Base-by-base conservation (phyloP, 176 grass and related monocot species). In the Bothriochloa decipiens region DNA sequence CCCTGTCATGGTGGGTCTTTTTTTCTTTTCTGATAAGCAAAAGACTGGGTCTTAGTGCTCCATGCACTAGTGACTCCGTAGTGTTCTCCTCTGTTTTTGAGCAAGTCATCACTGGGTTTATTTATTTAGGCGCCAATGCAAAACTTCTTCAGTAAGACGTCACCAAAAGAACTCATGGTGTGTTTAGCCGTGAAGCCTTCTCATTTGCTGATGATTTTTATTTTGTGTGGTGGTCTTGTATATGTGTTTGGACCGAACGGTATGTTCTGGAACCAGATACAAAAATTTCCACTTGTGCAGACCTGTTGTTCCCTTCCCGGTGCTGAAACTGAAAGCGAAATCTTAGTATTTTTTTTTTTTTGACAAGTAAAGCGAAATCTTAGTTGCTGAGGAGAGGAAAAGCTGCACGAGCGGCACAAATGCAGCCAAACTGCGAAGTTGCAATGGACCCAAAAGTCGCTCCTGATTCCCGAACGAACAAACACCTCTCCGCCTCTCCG, bases 121-220 rank as follows among this genome's bases (percentile, higher is more conserved):
- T 46, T 42, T 45, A 49, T 15, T 52, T 72, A 63, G 29, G 69
- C 29, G 11, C 11, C 39, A 47, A 49, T 29, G 43, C 43, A 42
- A 32, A 32, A 14, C 68, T 49, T 49, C 42, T 83, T 71, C 57
- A 74, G 39, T 47, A 60, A 72, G 53, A 72, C 45, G 10, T 47
- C 68, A 20, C 33, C 12, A 47, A 69, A 33, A 58, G 57, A 53
- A 53, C 16, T 74, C 68, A 23, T 81, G 43, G 11, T 41, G 65
- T 45, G 2, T 70, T 40, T 17, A 58, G 15, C 20, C 4, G 23
- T 7, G 11, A 27, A 25, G 16, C 15, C n/a, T 26, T 29, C 14
- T 29, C 14, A 40, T 65, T 80, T 55, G 43, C 0, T 74, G 43
- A 23, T 79, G 23, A 14, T 79, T 85, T 80, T 85, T 80, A 5